phyloP scores from a whole-genome alignment of 2,329 filamentous ascomycete species.

The Aspergillus proliferans region DNA sequence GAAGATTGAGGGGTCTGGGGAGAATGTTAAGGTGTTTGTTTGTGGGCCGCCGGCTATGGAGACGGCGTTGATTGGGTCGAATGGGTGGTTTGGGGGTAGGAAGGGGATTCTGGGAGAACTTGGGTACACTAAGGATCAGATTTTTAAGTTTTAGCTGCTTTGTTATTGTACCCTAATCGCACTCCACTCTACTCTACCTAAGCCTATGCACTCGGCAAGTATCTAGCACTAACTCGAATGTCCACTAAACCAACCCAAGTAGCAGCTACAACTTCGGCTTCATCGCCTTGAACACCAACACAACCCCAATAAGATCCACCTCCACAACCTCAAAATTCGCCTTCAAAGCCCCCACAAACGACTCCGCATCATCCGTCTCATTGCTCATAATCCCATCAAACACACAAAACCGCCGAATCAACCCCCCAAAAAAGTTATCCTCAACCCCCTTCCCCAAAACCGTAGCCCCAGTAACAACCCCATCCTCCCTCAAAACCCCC shows the following conservation, averaged over 20 bases:
- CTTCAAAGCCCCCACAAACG: neutral
- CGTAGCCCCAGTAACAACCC: slow-evolving; percentile 35
- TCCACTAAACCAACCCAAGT: neutral
- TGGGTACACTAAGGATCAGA: neutral
- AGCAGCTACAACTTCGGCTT: neutral
- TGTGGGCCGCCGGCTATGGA: slow-evolving; percentile 67
- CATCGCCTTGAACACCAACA: slow-evolving; percentile 3
- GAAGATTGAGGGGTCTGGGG: slow-evolving; percentile 20
- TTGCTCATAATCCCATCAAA: slow-evolving; percentile 2
- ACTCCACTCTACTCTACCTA: no score
- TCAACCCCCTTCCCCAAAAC: slow-evolving; percentile 27
- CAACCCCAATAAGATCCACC: slow-evolving; percentile 2
- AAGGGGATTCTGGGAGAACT: slow-evolving; percentile 48
- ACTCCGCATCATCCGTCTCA: neutral
- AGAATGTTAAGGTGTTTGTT: slow-evolving; percentile 56
- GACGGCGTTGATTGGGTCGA: slow-evolving; percentile 30
- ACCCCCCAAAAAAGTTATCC: slow-evolving; percentile 9
- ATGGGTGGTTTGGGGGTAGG: slow-evolving; percentile 8
- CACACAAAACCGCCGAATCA: slow-evolving; percentile 1
- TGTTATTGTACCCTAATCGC: no score
- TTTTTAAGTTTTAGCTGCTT: neutral
- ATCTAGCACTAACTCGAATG: no score
- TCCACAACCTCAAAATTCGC: slow-evolving; percentile 6
- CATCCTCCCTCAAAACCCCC: slow-evolving; percentile 26
- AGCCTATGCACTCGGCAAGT: no score